Conservation (phyloP, 2,329 filamentous ascomycete species). For the Septoria petroselini region DNA sequence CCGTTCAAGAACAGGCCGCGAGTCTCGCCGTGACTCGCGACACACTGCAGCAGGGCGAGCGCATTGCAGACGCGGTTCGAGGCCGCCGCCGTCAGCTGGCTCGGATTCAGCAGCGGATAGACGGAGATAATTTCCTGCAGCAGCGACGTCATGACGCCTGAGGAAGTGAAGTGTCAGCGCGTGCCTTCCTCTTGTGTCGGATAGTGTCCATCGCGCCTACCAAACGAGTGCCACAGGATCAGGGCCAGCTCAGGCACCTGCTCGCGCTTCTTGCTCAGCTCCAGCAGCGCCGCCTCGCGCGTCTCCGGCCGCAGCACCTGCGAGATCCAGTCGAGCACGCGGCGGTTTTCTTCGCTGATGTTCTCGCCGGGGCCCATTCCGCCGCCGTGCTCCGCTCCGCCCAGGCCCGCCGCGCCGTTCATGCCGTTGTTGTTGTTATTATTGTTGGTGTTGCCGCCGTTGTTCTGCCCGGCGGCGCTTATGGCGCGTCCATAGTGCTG, state of each 20-base stretch:
- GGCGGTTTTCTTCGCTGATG: constrained; percentile 74
- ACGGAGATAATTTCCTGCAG: constrained; percentile 99
- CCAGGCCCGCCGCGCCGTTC: constrained; percentile 21
- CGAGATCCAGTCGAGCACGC: constrained; percentile 89
- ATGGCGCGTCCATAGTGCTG: constrained; percentile 36
- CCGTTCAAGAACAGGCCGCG: constrained; percentile 89
- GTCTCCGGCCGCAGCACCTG: constrained; percentile 84
- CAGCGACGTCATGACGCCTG: constrained; percentile 96
- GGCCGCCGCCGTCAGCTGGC: constrained; percentile 93
- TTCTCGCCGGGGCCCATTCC: constrained; percentile 33
- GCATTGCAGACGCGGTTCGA: constrained; percentile 98
- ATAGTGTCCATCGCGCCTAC: constrained; percentile 54
- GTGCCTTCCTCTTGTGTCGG: too few species aligned
- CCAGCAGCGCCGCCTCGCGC: constrained; percentile 84
- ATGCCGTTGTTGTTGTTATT: constrained; percentile 13
- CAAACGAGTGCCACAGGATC: constrained; percentile 97
- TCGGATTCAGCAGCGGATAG: constrained; percentile 93
- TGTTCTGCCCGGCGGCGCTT: constrained; percentile 39
- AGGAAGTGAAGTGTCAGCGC: not conserved
- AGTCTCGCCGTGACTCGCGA: constrained; percentile 95
- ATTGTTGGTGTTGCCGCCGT: constrained; percentile 33
- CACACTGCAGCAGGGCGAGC: constrained; percentile 89
- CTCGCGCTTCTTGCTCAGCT: constrained; percentile 97
- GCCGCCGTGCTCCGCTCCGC: constrained; percentile 28
- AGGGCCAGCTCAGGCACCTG: constrained; percentile 94